A percentile compares a stretch with the other conserved stretches of the same genome.
Evolutionary conservation across 768 basidiomycete species (phyloP).

Genomic region (Tricholoma hemisulphureum): DNA sequence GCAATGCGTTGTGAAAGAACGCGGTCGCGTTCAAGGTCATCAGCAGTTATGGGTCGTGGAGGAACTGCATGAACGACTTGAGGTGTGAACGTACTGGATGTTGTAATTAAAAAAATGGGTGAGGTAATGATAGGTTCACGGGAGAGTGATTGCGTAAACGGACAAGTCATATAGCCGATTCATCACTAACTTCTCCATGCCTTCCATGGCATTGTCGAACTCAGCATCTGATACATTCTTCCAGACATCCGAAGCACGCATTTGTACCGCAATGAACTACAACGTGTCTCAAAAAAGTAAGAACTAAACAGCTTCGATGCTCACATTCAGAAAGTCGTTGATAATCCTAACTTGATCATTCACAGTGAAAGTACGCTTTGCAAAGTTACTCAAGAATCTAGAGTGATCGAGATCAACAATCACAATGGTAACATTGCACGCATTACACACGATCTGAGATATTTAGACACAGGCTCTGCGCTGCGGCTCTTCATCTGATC

Average conservation of each 20-base stretch:
- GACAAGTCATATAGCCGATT: constrained; percentile 95
- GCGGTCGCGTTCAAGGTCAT: constrained; percentile 95
- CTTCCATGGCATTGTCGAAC: constrained; percentile 96
- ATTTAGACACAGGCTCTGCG: constrained; percentile 93
- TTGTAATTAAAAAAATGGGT: constrained; percentile 2
- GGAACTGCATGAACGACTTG: constrained; percentile 65
- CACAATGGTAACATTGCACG: neutral
- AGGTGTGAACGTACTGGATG: constrained; percentile 84
- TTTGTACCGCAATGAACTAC: constrained; percentile 87
- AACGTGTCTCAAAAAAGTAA: constrained; percentile 10
- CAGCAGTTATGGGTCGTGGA: constrained; percentile 79
- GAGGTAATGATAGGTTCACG: constrained; percentile 3
- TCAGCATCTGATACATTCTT: constrained; percentile 72
- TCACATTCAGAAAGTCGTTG: constrained; percentile 85
- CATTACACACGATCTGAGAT: constrained; percentile 82
- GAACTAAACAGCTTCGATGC: constrained; percentile 19
- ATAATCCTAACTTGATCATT: constrained; percentile 94
- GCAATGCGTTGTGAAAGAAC: constrained; percentile 87
- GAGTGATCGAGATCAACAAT: neutral
- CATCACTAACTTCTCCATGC: constrained; percentile 99
- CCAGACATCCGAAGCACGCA: constrained; percentile 86
- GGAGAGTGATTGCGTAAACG: constrained; percentile 28
- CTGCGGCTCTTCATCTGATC: constrained; percentile 88
- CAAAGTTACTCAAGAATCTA: constrained; percentile 92
- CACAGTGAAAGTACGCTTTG: constrained; percentile 88